Evolutionary conservation across 1,284 basidiomycete genomes (phyloP), one percentile per base, ranked within the genome.

Genomic region (Pseudozyma pruni): DNA sequence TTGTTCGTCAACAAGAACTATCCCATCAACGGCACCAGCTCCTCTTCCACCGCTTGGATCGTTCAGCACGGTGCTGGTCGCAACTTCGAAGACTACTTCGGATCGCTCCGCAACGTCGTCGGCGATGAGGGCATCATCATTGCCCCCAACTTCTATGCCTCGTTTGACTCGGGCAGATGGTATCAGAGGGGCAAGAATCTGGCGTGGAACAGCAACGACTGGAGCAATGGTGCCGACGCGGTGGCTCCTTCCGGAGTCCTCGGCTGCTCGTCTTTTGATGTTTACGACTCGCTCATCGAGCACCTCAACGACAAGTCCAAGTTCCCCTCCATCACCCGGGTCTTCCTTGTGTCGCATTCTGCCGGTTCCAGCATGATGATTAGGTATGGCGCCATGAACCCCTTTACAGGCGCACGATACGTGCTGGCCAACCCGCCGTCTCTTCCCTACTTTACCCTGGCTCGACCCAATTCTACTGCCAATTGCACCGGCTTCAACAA

Each of bases 381-480:
- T 29, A 62, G 62, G 25, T 76, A 76, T 35, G 57, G 59, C 23
- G 52, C 66, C 43, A 40, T 76, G 27, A 45, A 38, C 4, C 46
- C 56, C n/a, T 23, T 40, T 43, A 51, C 33, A 13, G 51, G 29
- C 3, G 33, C 59, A 22, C 51, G 48, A 2, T 75, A 52, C 42
- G 55, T 76, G 22, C 43, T 68, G 23, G 72, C 67, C 52, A 72
- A 76, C 48, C 51, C 72, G 7, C 63, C 74, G 9, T 55, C 61
- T 11, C 63, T 64, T 46, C 72, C 69, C 8, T 76, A 76, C 68
- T 72, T 72, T 20, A 74, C 72, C 56, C 33, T 41, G 19, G 59
- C 59, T 20, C 50, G 74, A 13, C 71, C 73, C 34, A 46, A 61
- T 25, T 8, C 45, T 0, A 16, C 37, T 16, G 13, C 14, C 3